Base-by-base conservation (phyloP, 257 asterid genomes). In the Datura wrightii region DNA sequence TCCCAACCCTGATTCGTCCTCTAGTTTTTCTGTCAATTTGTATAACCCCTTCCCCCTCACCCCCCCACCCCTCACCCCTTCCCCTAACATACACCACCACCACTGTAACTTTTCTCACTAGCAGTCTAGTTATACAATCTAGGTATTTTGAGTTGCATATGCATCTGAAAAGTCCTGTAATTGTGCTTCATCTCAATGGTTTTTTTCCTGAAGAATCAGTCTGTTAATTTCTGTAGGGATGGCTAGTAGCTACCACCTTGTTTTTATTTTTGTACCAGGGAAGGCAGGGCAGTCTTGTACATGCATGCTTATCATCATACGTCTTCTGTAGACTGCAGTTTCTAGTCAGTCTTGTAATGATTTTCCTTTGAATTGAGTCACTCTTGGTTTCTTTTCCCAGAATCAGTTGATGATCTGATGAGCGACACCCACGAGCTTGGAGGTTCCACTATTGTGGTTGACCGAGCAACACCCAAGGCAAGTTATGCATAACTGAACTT, bases 381-480 rank as follows among this genome's bases (percentile, higher is more conserved):
- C 36, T 42, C 15, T 10, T 65, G 10, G 34, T 72, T 39, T 82
- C 66, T 89, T 84, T 87, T 81, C 65, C 37, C 98, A 97, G 99
- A 94, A 14, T 94, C 99, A 36, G 99, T 97, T 80, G 99, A 97
- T 91, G 97, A 95, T 90, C 92, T 97, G 86, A 97, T 97, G 99
- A 85, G 80, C 59, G 99, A 97, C 63, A 92, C 93, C 84, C 99
- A 97, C 34, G 98, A 95, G 79, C 86, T 97, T 91, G 99, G 97
- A 84, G 99, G 99, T 74, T 95, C 99, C 76, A 87, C 94, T 80
- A 86, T 97, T 44, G 99, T 94, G 85, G 99, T 97, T 44, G 99
- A 97, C 89, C 92, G 99, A 84, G 99, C 99, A 84, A 95, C 99
- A 37, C 99, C 99, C 56, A 97, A 97, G 97, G 99, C 86, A 88